These are phyloP conservation scores for Spathaspora girioi DNA, from an alignment of 805 yeast genomes.

Conservation along the genomic window DNA sequence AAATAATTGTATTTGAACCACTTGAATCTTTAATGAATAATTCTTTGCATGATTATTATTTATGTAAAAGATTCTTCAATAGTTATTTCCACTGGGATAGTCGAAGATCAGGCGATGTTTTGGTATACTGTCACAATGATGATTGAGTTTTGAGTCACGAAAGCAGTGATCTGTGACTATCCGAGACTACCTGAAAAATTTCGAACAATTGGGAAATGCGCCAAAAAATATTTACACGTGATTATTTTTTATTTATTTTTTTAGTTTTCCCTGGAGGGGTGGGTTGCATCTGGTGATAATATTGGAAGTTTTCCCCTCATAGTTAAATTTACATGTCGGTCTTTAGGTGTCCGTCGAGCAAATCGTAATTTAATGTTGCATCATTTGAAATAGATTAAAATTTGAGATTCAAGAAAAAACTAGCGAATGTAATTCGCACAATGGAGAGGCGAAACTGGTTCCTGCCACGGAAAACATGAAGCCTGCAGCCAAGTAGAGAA, in stretches of 20 bases:
- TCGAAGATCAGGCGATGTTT: constrained; percentile 73
- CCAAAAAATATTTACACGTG: neutral
- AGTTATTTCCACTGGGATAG: constrained; percentile 82
- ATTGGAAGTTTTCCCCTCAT: neutral
- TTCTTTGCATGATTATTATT: constrained; percentile 42
- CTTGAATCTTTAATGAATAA: constrained; percentile 45
- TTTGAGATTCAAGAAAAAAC: neutral
- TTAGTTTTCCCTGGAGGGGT: neutral
- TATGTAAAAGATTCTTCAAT: constrained; percentile 63
- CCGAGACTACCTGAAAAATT: too few relatives aligned
- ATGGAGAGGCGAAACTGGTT: neutral
- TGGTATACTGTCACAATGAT: constrained; percentile 46
- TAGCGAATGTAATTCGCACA: neutral
- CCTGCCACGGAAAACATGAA: neutral
- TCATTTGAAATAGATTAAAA: neutral
- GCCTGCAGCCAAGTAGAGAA: neutral
- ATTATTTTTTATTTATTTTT: neutral
- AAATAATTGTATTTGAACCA: constrained; percentile 68
- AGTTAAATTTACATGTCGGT: neutral
- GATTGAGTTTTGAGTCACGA: neutral
- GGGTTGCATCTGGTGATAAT: neutral
- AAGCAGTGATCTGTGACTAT: too few relatives aligned
- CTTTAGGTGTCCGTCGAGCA: neutral
- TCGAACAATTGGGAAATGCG: neutral
- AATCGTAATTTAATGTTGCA: neutral